These are phyloP conservation scores for Rhizopogon rudus DNA, from an alignment of 768 basidiomycete genomes.

Conservation along the genomic window DNA sequence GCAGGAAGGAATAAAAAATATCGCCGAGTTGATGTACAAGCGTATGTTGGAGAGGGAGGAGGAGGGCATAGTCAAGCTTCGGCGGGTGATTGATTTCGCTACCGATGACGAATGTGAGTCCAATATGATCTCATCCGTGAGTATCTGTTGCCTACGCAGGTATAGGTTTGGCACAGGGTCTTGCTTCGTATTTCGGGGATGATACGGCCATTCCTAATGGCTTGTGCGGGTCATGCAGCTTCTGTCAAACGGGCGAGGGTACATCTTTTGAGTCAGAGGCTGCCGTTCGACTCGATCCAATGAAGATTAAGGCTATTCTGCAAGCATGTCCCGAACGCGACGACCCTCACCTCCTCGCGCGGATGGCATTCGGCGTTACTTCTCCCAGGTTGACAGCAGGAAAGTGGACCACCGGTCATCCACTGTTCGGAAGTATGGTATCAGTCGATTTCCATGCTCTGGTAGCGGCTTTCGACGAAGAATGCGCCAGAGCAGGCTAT, in stretches of 20 bases:
- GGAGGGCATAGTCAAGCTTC: constrained; percentile 35
- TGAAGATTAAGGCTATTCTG: constrained; percentile 32
- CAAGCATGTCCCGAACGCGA: constrained; percentile 40
- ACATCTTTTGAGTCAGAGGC: constrained; percentile 25
- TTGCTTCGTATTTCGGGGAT: constrained; percentile 43
- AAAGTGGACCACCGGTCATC: constrained; percentile 36
- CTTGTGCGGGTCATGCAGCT: constrained; percentile 39
- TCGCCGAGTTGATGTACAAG: constrained; percentile 29
- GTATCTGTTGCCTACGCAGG: neutral
- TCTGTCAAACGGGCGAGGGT: constrained; percentile 33
- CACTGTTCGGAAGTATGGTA: constrained; percentile 41
- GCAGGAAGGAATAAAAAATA: constrained; percentile 24
- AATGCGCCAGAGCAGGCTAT: constrained; percentile 35
- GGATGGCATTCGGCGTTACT: constrained; percentile 46
- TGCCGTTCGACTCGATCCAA: constrained; percentile 19
- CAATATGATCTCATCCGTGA: neutral
- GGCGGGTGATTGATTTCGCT: constrained; percentile 33
- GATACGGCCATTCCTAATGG: constrained; percentile 32
- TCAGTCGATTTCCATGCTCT: constrained; percentile 35
- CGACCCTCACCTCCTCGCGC: constrained; percentile 44
- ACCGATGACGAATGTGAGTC: constrained; percentile 33
- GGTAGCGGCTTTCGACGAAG: constrained; percentile 35
- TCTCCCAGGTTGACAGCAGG: constrained; percentile 38
- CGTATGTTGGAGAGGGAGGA: constrained; percentile 38
- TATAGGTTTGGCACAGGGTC: constrained; percentile 35